Evolutionary conservation across 1,284 basidiomycete genomes (phyloP), one percentile per base, ranked within the genome.

Genomic region (Sporisorium iseilematis-ciliati): DNA sequence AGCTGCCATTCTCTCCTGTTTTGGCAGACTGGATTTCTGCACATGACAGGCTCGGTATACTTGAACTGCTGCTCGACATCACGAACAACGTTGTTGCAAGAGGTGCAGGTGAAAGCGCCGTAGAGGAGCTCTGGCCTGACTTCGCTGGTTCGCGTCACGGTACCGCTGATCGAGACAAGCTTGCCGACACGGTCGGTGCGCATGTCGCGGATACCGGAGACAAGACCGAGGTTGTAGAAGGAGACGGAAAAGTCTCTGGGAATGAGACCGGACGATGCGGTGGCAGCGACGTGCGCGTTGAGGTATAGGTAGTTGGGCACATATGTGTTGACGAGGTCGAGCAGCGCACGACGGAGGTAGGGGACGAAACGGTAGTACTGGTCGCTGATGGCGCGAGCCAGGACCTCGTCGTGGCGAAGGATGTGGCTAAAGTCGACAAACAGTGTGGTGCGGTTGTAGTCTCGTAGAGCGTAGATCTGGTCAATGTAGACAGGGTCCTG

Each of bases 1-100:
- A 99, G 89, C 84, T 95, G 92, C 96, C 96, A 99, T 41, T 90
- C 91, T 33, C 88, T 87, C 33, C 94, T 90, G 86, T 99, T 99
- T 54, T 93, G 92, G 82, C 97, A 99, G 2, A 92, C 92, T 10
- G 92, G 91, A 83, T 98, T 98, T 2, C 92, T 93, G 85, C 97
- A 99, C 63, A 98, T 89, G 68, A 91, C 91, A 12, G 97, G 97
- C 93, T 99, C 97, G 23, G 97, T 99, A 86, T 98, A 99, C 86
- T 97, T 98, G 90, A 99, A 99, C 85, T 99, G 97, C 85, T 99
- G 97, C 85, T 99, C 97, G 57, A 99, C 92, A 79, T 98, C 95
- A 65, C 92, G 90, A n/a, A 97, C 91, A 8, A 92, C 88, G 41
- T 92, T 92, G 57, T 90, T 89, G 86, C 97, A 99, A 46, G 92